A percentile compares a stretch with the other conserved stretches of the same genome.
phyloP scores from a whole-genome alignment of 2,329 filamentous ascomycete species.

The Coniochaeta sp. region DNA sequence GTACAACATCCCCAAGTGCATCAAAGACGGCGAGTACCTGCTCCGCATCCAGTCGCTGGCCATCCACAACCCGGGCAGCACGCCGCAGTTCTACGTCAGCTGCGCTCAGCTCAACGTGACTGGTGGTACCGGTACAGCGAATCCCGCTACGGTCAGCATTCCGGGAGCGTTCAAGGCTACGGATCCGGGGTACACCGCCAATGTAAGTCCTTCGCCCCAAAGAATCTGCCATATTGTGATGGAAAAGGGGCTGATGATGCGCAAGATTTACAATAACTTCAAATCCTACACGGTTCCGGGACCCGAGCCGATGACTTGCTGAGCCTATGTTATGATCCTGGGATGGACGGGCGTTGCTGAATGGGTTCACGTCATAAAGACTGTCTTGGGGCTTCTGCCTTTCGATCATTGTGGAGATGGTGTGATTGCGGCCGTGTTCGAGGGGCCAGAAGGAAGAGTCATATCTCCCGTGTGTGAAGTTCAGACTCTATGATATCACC shows the following conservation, averaged over 20 bases:
- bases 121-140: slow-evolving; percentile 25
- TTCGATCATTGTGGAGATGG: too few relatives aligned
- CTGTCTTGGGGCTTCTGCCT: not conserved
- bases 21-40: slow-evolving; percentile 52
- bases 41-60: slow-evolving; percentile 53
- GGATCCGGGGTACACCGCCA: slow-evolving; percentile 36
- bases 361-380: not conserved
- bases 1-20: slow-evolving; percentile 39
- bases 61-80: slow-evolving; percentile 45
- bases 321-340: not conserved
- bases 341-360: not conserved
- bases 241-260: not conserved
- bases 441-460: too few relatives aligned
- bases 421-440: too few relatives aligned
- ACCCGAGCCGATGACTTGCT: slow-evolving; percentile 6
- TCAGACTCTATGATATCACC: too few relatives aligned
- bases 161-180: slow-evolving; percentile 33
- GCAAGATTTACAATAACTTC: slow-evolving; percentile 17
- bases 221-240: not conserved
- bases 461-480: too few relatives aligned
- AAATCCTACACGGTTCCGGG: slow-evolving; percentile 17
- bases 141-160: slow-evolving; percentile 26
- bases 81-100: slow-evolving; percentile 39
- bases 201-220: slow-evolving; percentile 26
- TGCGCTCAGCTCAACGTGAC: slow-evolving; percentile 40